Evolutionary conservation across 306 rosid genomes (phyloP), one percentile per base, ranked within the genome.

Genomic region (Casuarina cunninghamiana): DNA sequence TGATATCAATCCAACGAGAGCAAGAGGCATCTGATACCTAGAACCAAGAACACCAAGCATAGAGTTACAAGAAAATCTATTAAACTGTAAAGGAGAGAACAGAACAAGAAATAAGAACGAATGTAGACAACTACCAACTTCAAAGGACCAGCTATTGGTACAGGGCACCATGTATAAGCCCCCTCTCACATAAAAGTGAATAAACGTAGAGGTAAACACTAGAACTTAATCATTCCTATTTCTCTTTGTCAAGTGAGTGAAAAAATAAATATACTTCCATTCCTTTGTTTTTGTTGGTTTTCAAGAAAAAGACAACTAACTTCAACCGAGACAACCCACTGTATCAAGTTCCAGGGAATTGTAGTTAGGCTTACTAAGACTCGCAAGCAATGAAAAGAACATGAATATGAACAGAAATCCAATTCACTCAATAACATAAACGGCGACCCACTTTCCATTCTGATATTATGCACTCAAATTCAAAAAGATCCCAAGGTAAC

Each of bases 11-110:
- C 98, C 98, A 71, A 86, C 77, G 45, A 92, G 97, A 66, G 98
- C 91, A 80, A 87, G 69, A 8, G 97, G 97, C 97, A 95, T 95
- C 86, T 88, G 84, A 83, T 95, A 95, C 87, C 98, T 95, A 86
- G 54, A 80, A 72, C 67, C 68, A 81, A 70, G 39, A 74, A 42
- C 53, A 76, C 16, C 12, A 73, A 74, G 78, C 12, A 80, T 37
- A 72, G 37, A 48, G n/a, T 19, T 46, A 75, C 67, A 69, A 46
- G 42, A 66, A 39, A 39, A 72, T 42, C 35, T 62, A 43, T 43
- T 3, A 45, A 63, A 4, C 21, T 5, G n/a, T n/a, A 58, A 19
- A 67, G 43, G n/a, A 1, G 67, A 43, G 53, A 61, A 17, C 26
- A 35, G 35, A n/a, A 46, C 5, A 69, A 53, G 13, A 69, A 2